A percentile compares a stretch with the other conserved stretches of the same genome.
These are phyloP conservation scores for Globisporangium polare DNA, from an alignment of 352 stramenopile species.

Conservation along the genomic window DNA sequence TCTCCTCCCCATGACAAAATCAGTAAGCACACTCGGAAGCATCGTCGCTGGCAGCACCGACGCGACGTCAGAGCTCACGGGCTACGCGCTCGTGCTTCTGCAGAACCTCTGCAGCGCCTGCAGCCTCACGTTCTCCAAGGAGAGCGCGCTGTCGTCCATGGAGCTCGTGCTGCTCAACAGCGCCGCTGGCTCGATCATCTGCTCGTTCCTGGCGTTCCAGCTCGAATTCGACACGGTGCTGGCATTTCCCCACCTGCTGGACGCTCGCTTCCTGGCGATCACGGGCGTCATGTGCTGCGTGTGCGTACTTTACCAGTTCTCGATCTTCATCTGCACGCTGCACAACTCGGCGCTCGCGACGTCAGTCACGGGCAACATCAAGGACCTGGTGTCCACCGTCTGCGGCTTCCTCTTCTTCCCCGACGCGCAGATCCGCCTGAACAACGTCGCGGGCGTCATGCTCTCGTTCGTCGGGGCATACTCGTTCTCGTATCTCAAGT, in stretches of 20 bases:
- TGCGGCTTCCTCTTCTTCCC: slow-evolving; percentile 57
- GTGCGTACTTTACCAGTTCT: slow-evolving; percentile 74
- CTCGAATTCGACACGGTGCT: slow-evolving; percentile 41
- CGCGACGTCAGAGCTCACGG: slow-evolving; percentile 30
- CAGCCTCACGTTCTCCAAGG: slow-evolving; percentile 63
- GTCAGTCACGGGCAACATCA: slow-evolving; percentile 74
- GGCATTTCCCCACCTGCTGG: slow-evolving; percentile 22
- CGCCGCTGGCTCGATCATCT: slow-evolving; percentile 39
- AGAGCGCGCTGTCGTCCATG: slow-evolving; percentile 43
- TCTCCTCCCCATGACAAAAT: background rate
- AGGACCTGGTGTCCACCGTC: slow-evolving; percentile 61
- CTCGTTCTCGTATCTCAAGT: slow-evolving; percentile 73
- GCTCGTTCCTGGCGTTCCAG: slow-evolving; percentile 28
- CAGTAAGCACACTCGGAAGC: slow-evolving; percentile 59
- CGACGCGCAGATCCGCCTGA: slow-evolving; percentile 36
- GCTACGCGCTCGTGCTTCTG: slow-evolving; percentile 57
- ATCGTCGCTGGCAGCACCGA: slow-evolving; percentile 57
- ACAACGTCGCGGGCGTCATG: slow-evolving; percentile 49
- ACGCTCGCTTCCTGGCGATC: slow-evolving; percentile 29
- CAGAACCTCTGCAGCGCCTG: slow-evolving; percentile 69
- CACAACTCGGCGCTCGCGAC: slow-evolving; percentile 68
- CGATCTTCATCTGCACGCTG: slow-evolving; percentile 64
- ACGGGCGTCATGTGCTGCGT: slow-evolving; percentile 55
- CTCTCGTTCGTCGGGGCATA: slow-evolving; percentile 72
- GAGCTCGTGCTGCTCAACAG: slow-evolving; percentile 62